These are phyloP conservation scores for Kitagawia praeruptora DNA, from an alignment of 129 eudicot species.

Conservation along the genomic window DNA sequence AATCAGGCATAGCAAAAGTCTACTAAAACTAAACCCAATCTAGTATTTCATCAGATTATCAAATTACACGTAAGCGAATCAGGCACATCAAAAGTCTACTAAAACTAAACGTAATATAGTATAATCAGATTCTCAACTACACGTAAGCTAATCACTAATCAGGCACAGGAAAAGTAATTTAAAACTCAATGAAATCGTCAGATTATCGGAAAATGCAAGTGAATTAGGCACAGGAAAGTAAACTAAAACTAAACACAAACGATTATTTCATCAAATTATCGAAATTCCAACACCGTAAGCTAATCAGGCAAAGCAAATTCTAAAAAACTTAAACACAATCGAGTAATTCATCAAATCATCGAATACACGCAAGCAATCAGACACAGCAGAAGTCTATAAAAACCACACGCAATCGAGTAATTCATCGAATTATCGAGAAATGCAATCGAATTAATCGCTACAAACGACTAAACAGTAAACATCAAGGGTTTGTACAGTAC, in stretches of 20 bases:
- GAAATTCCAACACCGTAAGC: too few relatives aligned
- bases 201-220: too few relatives aligned
- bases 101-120: not conserved
- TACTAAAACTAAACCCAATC: not conserved
- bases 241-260: too few relatives aligned
- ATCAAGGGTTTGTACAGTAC: not conserved
- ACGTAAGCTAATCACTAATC: too few relatives aligned
- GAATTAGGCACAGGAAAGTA: too few relatives aligned
- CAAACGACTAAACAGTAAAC: not conserved
- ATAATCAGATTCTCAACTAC: not conserved
- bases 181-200: too few relatives aligned
- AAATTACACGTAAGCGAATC: too few relatives aligned
- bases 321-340: not conserved
- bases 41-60: not conserved
- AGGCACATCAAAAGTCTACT: too few relatives aligned
- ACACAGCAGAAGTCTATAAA: not conserved
- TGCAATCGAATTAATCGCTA: not conserved
- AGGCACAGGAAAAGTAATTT: too few relatives aligned
- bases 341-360: not conserved
- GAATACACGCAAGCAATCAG: not conserved
- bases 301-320: too few relatives aligned
- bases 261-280: too few relatives aligned
- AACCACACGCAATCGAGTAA: not conserved
- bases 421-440: not conserved
- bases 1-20: too few relatives aligned